Conservation (phyloP, 1,284 basidiomycete genomes). For the Agaricales sp. region DNA sequence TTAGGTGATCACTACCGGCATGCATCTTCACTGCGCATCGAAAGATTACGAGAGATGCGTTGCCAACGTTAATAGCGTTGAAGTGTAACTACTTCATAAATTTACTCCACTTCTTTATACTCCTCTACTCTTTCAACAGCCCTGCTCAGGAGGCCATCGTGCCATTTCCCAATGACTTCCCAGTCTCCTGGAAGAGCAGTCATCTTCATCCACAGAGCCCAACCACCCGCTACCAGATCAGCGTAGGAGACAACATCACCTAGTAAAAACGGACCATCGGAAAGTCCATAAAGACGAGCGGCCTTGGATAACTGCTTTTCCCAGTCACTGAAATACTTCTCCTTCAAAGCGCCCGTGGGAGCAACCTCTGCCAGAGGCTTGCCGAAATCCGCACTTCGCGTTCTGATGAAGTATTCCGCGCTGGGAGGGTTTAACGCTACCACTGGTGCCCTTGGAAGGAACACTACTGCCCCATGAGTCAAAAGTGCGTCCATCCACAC, state of each 20-base stretch:
- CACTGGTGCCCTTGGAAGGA: background rate
- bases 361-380: background rate
- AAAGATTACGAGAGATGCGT: too few species aligned
- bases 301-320: background rate
- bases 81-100: too few species aligned
- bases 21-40: too few species aligned
- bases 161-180: background rate
- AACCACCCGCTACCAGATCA: conserved; percentile 8
- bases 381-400: background rate
- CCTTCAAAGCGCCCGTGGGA: background rate
- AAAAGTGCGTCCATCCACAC: background rate
- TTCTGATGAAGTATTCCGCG: background rate
- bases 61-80: too few species aligned
- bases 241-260: background rate
- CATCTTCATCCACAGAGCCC: conserved; percentile 12
- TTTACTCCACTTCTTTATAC: too few species aligned
- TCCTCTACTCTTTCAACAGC: background rate
- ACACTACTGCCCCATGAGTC: background rate
- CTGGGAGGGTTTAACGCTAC: background rate
- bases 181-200: background rate
- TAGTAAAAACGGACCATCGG: background rate
- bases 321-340: background rate
- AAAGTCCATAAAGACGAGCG: background rate
- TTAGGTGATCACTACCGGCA: too few species aligned
- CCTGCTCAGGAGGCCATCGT: background rate